These are phyloP conservation scores for Solanum tacnaense DNA, from an alignment of 257 asterid genomes.

Conservation along the genomic window DNA sequence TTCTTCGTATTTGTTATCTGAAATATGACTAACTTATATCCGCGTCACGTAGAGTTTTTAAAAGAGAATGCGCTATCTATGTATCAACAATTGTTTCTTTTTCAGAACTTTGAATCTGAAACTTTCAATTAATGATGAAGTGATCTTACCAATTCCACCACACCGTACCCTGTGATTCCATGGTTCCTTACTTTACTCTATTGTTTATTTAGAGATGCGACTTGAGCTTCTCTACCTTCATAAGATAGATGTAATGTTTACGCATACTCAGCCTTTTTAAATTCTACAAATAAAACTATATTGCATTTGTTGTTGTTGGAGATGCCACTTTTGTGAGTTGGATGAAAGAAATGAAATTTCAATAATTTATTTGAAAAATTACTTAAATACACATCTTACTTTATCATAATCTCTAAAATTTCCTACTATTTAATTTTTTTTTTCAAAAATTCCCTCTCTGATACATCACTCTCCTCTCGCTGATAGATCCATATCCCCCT, in stretches of 20 bases:
- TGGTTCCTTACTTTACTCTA: neutral
- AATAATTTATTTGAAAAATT: neutral
- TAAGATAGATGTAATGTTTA: neutral
- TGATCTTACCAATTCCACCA: neutral
- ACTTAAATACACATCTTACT: no score
- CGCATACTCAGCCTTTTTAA: accelerated
- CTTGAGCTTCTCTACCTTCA: neutral
- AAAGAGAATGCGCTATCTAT: neutral
- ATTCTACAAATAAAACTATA: neutral
- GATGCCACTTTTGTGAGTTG: neutral
- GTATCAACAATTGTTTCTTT: neutral
- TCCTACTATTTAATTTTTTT: no score
- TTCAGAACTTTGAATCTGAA: neutral
- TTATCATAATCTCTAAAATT: no score
- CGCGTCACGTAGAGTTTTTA: neutral
- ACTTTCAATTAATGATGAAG: neutral
- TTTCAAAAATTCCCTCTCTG: no score
- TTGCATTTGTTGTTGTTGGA: neutral
- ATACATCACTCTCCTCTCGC: no score
- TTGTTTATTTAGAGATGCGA: neutral
- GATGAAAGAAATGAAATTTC: neutral
- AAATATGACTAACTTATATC: neutral
- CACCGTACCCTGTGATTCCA: neutral
- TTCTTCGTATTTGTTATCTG: neutral
- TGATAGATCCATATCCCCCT: no score